phyloP scores from a whole-genome alignment of 345 rosid genomes.

The Nephelium lappaceum region DNA sequence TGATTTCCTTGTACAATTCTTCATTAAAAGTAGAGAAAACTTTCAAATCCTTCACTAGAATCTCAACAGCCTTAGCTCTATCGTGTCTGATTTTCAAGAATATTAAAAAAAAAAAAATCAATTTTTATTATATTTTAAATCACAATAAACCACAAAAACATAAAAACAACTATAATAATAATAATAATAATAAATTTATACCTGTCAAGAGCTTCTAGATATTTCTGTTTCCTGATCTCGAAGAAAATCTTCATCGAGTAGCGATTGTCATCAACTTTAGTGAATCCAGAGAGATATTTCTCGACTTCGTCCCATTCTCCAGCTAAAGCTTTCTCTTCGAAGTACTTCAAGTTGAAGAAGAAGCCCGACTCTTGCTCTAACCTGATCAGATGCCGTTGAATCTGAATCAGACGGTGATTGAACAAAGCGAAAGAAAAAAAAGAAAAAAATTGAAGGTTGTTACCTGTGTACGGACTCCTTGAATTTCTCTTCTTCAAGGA shows the following conservation, averaged over 20 bases:
- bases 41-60: constrained; percentile 80
- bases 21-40: constrained; percentile 85
- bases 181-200: constrained; percentile 13
- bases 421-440: neutral
- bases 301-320: constrained; percentile 48
- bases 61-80: constrained; percentile 86
- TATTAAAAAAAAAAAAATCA: neutral
- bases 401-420: neutral
- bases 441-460: constrained; percentile 12
- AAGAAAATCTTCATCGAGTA: constrained; percentile 62
- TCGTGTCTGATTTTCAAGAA: constrained; percentile 57
- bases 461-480: constrained; percentile 75
- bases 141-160: constrained; percentile 14
- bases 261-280: constrained; percentile 41
- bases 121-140: neutral
- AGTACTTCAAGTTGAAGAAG: constrained; percentile 38
- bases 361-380: constrained; percentile 39
- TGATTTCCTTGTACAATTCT: constrained; percentile 87
- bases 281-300: constrained; percentile 39
- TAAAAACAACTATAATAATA: no score
- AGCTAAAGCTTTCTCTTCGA: constrained; percentile 37
- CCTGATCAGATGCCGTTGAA: constrained; percentile 19
- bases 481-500: constrained; percentile 75
- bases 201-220: constrained; percentile 66
- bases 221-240: constrained; percentile 64